Evolutionary conservation across 331 rosid species (phyloP).

Genomic region (Arachis monticola): DNA sequence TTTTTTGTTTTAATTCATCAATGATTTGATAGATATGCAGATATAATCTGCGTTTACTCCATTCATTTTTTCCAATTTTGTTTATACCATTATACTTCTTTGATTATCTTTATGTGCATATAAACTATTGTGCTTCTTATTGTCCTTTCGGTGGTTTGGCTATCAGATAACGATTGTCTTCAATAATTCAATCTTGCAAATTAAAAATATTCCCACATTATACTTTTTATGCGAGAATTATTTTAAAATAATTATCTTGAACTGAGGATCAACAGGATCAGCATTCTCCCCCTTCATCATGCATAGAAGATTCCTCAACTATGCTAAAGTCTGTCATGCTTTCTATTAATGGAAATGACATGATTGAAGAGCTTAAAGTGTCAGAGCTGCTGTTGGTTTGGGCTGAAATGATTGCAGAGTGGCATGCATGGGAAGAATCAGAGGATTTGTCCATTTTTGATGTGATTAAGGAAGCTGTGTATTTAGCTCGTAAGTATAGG

Average conservation of each 20-base stretch:
- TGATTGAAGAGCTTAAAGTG: constrained; percentile 70
- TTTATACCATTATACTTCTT: background rate
- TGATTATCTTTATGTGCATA: constrained; percentile 11
- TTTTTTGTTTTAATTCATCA: background rate
- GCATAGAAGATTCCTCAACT: constrained; percentile 77
- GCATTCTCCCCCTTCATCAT: constrained; percentile 56
- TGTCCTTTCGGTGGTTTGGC: constrained; percentile 23
- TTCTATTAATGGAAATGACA: constrained; percentile 60
- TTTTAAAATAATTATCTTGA: constrained; percentile 33
- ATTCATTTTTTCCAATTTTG: constrained; percentile 18
- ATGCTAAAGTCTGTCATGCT: constrained; percentile 63
- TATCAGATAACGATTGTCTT: constrained; percentile 7
- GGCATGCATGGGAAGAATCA: constrained; percentile 93
- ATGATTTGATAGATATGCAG: constrained; percentile 7
- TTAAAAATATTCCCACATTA: constrained; percentile 48
- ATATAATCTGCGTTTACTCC: constrained; percentile 4
- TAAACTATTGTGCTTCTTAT: constrained; percentile 22
- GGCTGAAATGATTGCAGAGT: constrained; percentile 79
- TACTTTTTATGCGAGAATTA: constrained; percentile 12
- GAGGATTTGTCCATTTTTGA: constrained; percentile 81
- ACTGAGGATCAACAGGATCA: constrained; percentile 55
- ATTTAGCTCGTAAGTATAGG: constrained; percentile 54
- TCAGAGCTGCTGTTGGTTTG: constrained; percentile 74
- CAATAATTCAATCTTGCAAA: background rate
- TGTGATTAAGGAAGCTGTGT: constrained; percentile 74